These are phyloP conservation scores for Canavalia gladiata DNA, from an alignment of 306 rosid species.

Conservation along the genomic window DNA sequence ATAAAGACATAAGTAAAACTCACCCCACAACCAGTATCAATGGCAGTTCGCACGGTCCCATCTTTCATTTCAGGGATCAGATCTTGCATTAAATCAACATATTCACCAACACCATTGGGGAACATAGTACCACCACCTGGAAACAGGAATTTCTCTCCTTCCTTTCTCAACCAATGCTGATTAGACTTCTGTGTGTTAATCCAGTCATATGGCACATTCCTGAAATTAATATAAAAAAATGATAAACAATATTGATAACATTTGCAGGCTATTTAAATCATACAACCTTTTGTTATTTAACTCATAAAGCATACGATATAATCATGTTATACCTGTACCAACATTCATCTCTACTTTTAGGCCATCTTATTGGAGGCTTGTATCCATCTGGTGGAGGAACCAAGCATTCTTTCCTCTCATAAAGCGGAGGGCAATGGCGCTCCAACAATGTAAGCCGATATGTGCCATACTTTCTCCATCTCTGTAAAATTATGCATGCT, in stretches of 20 bases:
- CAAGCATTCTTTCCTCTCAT: constrained; percentile 89
- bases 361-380: constrained; percentile 95
- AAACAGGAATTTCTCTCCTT: constrained; percentile 95
- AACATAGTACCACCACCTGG: constrained; percentile 99
- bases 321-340: constrained; percentile 84
- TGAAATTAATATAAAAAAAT: constrained; percentile 46
- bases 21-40: constrained; percentile 99
- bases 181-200: constrained; percentile 93
- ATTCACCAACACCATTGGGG: constrained; percentile 91
- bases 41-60: constrained; percentile 92
- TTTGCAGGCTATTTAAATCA: constrained; percentile 17
- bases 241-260: constrained; percentile 24
- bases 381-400: constrained; percentile 96
- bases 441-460: constrained; percentile 92
- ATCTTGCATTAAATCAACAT: constrained; percentile 89
- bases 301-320: constrained; percentile 13
- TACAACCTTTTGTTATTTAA: background rate
- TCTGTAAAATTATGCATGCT: constrained; percentile 64
- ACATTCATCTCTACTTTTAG: constrained; percentile 90
- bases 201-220: constrained; percentile 99
- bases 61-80: constrained; percentile 96
- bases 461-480: constrained; percentile 86
- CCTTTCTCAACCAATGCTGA: constrained; percentile 95
- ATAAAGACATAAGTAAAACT: constrained; percentile 47
- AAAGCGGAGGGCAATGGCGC: constrained; percentile 91